Base-by-base conservation (phyloP, 768 basidiomycete species). In the Mycena kentingensis region DNA sequence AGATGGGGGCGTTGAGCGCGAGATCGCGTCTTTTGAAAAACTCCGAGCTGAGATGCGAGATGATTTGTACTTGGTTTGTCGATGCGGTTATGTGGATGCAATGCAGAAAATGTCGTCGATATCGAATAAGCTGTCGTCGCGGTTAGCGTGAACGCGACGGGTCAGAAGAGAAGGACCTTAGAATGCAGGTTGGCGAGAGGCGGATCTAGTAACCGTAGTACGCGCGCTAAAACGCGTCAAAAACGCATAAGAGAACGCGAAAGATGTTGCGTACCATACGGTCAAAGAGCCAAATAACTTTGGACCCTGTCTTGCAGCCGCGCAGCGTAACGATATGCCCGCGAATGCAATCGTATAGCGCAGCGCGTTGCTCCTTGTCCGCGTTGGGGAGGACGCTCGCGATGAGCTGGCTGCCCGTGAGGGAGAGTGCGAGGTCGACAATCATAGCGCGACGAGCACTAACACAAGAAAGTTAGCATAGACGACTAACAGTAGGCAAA, bases 241-340 rank as follows among this genome's bases (percentile, higher is more conserved):
- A 44, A 24, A 32, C n/a, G 28, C 13, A 37, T 38, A 19, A 51
- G 38, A 21, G 55, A 37, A 37, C 22, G 28, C 32, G 5, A 25
- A 5, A 51, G 3, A 7, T 38, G 21, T 13, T 2, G 42, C 5
- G 16, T 2, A 34, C 5, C 74, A 47, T 64, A 81, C 77, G 41
- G 19, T 42, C 41, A 27, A 93, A 93, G 44, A 93, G 77, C 91
- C 91, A 93, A 64, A 93, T 93, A 63, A 93, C 89, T 65, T 91
- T 92, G 1, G 90, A 92, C 24, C 91, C 91, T 2, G 91, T 91
- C 76, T 93, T 93, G 66, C 90, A 92, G 19, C 91, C 91, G 31
- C 91, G 82, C n/a, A 93, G 76, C 25, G 90, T 93, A 41, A 93
- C 90, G 58, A 93, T 91, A 63, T 93, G 90, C 3, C 89, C 88